Evolutionary conservation across 2,329 filamentous ascomycete genomes (phyloP), one percentile per base, ranked within the genome.

Genomic region (Aspergillus fumigatus): DNA sequence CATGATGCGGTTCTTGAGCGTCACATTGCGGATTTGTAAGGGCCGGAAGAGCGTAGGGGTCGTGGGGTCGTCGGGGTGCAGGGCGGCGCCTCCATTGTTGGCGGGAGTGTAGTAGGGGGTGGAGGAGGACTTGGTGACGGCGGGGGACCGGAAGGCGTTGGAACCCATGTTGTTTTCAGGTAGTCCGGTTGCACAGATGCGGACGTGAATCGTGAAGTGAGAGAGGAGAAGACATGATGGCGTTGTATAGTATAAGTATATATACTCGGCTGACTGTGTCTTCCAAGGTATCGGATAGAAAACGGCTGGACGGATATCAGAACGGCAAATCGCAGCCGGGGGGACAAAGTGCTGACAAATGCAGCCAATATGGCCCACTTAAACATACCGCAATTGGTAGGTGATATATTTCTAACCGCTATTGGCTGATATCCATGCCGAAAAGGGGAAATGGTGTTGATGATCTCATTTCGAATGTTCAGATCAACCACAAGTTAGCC

Each of bases 1-100:
- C 59, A 84, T 80, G 58, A 88, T 83, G 61, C 86, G 83, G 70
- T 88, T 88, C 62, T 85, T 85, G 5, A 88, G 73, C 0, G 79
- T 83, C 25, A 84, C 62, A 45, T 81, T 80, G 25, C 82, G 77
- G 53, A 85, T 71, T 65, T 78, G 80, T 51, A 85, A 68, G 3
- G 83, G 82, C 43, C 77, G 76, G 71, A 85, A 85, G 47, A 85
- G 74, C 58, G 84, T 84, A 3, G 82, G 82, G 0, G 68, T 73
- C 27, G 58, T 62, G 19, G 68, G 63, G 52, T 72, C 70, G 53
- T 74, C 51, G 7, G 71, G 69, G 50, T 72, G 63, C 11, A 74
- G 56, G 29, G 74, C 71, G 17, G 68, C 69, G n/a, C 70, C 72
- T 6, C 64, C 69, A 53, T 72, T 68, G 59, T 75, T 72, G 55